Evolutionary conservation across 1,139 yeast genomes (phyloP).

Genomic region (Geotrichum histeridarum): DNA sequence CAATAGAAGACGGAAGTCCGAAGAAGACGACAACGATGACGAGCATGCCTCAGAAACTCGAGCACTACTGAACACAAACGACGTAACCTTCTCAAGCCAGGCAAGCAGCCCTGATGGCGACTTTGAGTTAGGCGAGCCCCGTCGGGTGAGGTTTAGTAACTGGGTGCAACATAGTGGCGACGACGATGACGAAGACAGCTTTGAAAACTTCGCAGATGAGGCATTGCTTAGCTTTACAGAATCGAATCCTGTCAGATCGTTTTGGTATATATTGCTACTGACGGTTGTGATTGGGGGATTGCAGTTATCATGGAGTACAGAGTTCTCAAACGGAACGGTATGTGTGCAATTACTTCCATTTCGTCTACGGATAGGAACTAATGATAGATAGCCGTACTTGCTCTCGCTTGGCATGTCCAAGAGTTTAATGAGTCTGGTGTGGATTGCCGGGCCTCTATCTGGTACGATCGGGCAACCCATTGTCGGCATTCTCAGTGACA

Average conservation of each 20-base stretch:
- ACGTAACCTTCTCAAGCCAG: too few species aligned
- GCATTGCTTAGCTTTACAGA: too few species aligned
- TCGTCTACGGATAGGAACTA: background rate
- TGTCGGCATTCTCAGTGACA: slow-evolving; percentile 52
- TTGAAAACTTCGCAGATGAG: too few species aligned
- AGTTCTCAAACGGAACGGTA: slow-evolving; percentile 49
- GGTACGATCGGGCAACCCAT: slow-evolving; percentile 59
- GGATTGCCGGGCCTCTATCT: slow-evolving; percentile 61
- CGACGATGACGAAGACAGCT: too few species aligned
- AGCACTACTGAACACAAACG: background rate
- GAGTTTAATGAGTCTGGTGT: slow-evolving; percentile 48
- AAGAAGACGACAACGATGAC: background rate
- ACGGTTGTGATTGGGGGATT: slow-evolving; percentile 48
- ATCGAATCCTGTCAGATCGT: slow-evolving; percentile 42
- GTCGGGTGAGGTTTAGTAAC: too few species aligned
- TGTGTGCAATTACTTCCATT: slow-evolving; percentile 32
- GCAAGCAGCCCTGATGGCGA: too few species aligned
- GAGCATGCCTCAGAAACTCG: background rate
- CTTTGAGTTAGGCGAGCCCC: too few species aligned
- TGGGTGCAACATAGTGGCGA: too few species aligned
- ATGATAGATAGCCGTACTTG: slow-evolving; percentile 25
- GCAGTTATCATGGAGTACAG: slow-evolving; percentile 53
- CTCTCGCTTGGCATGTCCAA: slow-evolving; percentile 53
- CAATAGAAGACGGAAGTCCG: background rate
- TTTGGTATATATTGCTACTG: slow-evolving; percentile 42